phyloP scores from a whole-genome alignment of 192 early-diverging fungal species.

The Podila epigama region DNA sequence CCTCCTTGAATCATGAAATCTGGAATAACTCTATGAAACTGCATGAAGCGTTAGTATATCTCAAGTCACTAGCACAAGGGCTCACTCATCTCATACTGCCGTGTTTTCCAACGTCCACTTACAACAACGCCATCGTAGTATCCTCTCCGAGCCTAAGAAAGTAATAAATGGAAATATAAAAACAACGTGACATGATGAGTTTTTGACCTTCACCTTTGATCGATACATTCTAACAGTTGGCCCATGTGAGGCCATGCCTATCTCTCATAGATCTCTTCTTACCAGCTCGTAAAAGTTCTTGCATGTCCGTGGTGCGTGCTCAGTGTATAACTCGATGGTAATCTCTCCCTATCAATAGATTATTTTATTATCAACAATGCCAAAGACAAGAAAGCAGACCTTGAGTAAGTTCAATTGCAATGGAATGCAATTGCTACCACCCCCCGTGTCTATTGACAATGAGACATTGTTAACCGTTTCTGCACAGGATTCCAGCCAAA shows the following conservation, averaged over 20 bases:
- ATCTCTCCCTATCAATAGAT: slow-evolving; percentile 75
- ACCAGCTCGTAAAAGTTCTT: slow-evolving; percentile 86
- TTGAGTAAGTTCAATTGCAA: neutral
- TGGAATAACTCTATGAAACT: slow-evolving; percentile 83
- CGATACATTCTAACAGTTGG: too few relatives aligned
- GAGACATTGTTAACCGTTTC: neutral
- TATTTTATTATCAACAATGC: neutral
- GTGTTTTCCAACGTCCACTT: slow-evolving; percentile 35
- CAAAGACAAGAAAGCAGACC: neutral
- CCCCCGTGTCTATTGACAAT: neutral
- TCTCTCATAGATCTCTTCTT: neutral
- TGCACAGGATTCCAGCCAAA: too few relatives aligned
- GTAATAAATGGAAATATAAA: neutral
- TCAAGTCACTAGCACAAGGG: slow-evolving; percentile 3
- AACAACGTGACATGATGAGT: neutral
- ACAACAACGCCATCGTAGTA: slow-evolving; percentile 84
- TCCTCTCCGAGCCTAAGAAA: slow-evolving; percentile 72
- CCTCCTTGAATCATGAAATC: slow-evolving; percentile 99
- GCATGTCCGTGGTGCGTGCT: slow-evolving; percentile 83
- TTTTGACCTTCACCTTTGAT: neutral
- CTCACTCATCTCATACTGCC: too few relatives aligned
- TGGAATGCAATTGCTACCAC: neutral
- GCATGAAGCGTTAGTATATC: neutral
- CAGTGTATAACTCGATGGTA: slow-evolving; percentile 84
- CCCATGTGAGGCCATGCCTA: too few relatives aligned